Conservation (phyloP, 1,284 basidiomycete species). For the Austroboletus niveus region DNA sequence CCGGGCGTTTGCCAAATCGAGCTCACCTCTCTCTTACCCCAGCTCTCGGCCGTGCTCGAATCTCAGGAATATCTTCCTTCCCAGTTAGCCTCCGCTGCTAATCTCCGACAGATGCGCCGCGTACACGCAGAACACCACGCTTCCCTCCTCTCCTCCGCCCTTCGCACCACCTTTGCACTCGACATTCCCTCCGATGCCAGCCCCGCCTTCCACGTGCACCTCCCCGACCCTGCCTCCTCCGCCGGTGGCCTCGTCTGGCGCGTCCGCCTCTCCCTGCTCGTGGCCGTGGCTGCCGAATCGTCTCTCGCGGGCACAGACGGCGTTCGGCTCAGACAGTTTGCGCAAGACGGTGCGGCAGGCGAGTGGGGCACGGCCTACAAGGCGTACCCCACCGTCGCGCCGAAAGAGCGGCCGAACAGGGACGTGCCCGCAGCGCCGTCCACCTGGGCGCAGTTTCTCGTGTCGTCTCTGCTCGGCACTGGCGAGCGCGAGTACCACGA, state of each 20-base stretch:
- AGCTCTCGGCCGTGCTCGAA: slow-evolving; percentile 85
- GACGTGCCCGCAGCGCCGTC: slow-evolving; percentile 11
- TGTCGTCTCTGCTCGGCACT: slow-evolving; percentile 50
- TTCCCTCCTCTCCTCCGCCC: slow-evolving; percentile 67
- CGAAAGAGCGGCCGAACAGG: slow-evolving; percentile 47
- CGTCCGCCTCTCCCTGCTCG: slow-evolving; percentile 77
- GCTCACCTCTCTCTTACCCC: slow-evolving; percentile 1
- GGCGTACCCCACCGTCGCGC: slow-evolving; percentile 56
- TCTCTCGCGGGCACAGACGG: slow-evolving; percentile 47
- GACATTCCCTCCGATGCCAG: slow-evolving; percentile 89
- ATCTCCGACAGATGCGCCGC: slow-evolving; percentile 53
- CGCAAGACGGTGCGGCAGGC: slow-evolving; percentile 48
- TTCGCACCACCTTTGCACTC: slow-evolving; percentile 78
- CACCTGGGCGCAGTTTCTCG: slow-evolving; percentile 56
- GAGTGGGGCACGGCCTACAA: slow-evolving; percentile 65
- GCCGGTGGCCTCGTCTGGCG: slow-evolving; percentile 84
- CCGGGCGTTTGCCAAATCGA: not conserved
- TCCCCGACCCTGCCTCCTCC: slow-evolving; percentile 19
- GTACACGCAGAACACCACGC: slow-evolving; percentile 83
- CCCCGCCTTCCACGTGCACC: slow-evolving; percentile 70
- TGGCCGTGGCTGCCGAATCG: slow-evolving; percentile 57
- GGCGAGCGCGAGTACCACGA: slow-evolving; percentile 55
- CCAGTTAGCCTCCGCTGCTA: slow-evolving; percentile 41
- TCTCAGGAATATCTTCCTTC: slow-evolving; percentile 80
- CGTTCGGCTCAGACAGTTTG: slow-evolving; percentile 53